phyloP scores from a whole-genome alignment of 1,139 yeast species.

The Blastobotrys capitulatus region DNA sequence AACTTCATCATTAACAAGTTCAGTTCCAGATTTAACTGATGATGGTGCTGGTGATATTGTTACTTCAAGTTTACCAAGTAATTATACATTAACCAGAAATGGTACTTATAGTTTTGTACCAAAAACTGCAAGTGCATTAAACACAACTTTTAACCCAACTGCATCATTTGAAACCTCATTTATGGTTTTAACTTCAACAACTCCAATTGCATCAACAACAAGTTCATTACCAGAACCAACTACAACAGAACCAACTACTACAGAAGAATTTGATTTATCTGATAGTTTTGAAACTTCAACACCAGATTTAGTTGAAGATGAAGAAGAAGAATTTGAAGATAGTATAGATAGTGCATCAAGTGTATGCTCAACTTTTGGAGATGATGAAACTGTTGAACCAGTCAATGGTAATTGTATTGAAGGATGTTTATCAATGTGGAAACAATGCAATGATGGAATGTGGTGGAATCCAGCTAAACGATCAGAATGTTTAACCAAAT shows the following conservation, averaged over 20 bases:
- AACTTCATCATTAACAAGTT: not conserved
- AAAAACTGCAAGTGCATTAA: not conserved
- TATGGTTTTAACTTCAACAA: not conserved
- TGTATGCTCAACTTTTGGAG: slow-evolving; percentile 16
- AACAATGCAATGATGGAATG: slow-evolving; percentile 14
- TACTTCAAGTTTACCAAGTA: not conserved
- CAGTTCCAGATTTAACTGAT: not conserved
- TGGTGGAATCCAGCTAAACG: slow-evolving; percentile 12
- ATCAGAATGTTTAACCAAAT: slow-evolving; percentile 18
- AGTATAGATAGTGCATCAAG: not conserved
- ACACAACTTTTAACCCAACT: not conserved
- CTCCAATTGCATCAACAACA: not conserved
- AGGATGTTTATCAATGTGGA: slow-evolving; percentile 21
- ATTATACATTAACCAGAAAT: not conserved
- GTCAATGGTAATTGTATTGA: slow-evolving; percentile 23
- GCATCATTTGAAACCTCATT: slow-evolving; percentile 8
- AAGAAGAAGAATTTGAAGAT: not conserved
- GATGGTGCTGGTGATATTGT: not conserved
- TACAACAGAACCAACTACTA: not conserved
- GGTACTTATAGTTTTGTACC: not conserved
- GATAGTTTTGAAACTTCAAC: slow-evolving; percentile 1
- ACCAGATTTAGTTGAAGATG: not conserved
- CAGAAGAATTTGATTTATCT: not conserved
- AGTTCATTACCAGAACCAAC: not conserved
- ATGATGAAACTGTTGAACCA: slow-evolving; percentile 13